Conservation (phyloP, 2,329 filamentous ascomycete genomes). For the Cercospora brassicicola region DNA sequence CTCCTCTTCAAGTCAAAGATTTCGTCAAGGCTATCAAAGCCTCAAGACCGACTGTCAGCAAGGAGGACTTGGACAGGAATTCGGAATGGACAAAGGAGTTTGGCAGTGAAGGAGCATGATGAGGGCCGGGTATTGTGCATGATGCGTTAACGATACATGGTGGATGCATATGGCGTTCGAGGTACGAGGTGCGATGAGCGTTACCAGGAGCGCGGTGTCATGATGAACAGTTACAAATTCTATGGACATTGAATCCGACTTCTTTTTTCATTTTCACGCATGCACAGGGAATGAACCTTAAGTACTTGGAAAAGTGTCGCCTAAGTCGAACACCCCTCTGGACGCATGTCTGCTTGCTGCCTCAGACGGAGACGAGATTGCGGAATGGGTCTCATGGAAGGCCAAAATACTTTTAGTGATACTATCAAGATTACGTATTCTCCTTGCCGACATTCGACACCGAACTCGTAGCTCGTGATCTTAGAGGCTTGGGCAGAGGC, state of each 20-base stretch:
- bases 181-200: slow-evolving; percentile 1
- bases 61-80: slow-evolving; percentile 79
- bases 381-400: background rate
- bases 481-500: background rate
- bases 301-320: background rate
- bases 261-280: background rate
- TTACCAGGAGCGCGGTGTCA: slow-evolving; percentile 7
- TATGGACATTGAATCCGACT: background rate
- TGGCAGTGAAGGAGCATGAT: slow-evolving; percentile 74
- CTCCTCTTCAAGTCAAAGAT: slow-evolving; percentile 82
- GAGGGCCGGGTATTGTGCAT: background rate
- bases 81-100: slow-evolving; percentile 95
- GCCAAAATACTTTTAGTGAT: background rate
- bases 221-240: background rate
- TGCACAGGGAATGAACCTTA: background rate
- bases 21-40: slow-evolving; percentile 89
- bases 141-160: slow-evolving; percentile 1
- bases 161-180: slow-evolving; percentile 5
- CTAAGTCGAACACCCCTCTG: background rate
- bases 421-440: background rate
- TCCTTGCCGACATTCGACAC: background rate
- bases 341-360: background rate
- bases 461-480: background rate
- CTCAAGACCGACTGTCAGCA: slow-evolving; percentile 84
- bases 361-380: background rate